Base-by-base conservation (phyloP, 495 filamentous ascomycete species). In the Usnea hakonensis region DNA sequence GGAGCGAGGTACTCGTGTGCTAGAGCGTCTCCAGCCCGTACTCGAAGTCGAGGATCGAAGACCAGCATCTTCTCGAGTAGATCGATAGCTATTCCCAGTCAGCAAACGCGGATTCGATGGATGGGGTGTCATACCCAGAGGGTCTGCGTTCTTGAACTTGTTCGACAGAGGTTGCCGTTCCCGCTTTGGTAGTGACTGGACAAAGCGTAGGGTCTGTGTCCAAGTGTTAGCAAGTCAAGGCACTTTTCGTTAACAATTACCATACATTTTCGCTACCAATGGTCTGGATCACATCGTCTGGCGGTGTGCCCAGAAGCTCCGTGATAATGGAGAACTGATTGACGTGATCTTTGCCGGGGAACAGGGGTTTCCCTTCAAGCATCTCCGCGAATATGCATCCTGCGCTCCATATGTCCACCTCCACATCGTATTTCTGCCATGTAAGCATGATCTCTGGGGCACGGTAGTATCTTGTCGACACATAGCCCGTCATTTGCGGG, bases 251-350 rank as follows among this genome's bases (percentile, higher is more conserved):
- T 56, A 33, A 28, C 26, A 37, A 23, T 21, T 32, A 10, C 32
- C 89, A 75, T 73, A 95, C 93, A 73, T 97, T 98, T 75, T 98
- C 94, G 67, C 93, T 97, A 71, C 94, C 95, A 70, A 98, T 98
- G 16, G 91, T 96, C 75, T 95, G 85, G 70, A 97, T 97, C 70
- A 98, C 94, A 83, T 98, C 94, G 71, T 97, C 91, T 36, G 94
- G 94, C 16, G 94, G 94, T n/a, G 95, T 98, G 56, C 94, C 94
- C 40, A 98, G 82, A 58, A 98, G 84, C 74, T 98, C 94, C 9
- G 94, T 98, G 73, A 98, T 98, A 40, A 98, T 98, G 37, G 93
- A 97, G 76, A 98, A 98, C 72, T 98, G 94, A 74, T 98, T 95
- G 74, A 98, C 94, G 73, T 98, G 94, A 72, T 98, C 94, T 77